These are phyloP conservation scores for Stentor roeselii DNA, from an alignment of 73 alveolate genomes.

Conservation along the genomic window DNA sequence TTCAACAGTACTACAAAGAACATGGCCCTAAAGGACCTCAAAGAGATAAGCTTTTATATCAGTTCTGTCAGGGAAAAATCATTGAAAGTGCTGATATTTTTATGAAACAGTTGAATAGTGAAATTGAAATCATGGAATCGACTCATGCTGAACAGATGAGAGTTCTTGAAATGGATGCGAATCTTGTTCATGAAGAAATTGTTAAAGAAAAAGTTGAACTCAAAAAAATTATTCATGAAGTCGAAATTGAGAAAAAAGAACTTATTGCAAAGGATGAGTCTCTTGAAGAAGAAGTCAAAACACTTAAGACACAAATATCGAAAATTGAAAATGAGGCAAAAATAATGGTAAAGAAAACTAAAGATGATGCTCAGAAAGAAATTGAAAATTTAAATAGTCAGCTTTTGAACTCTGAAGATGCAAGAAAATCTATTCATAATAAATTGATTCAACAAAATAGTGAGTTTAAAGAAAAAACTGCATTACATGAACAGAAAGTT, in stretches of 20 bases:
- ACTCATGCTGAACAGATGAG: neutral
- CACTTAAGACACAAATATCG: neutral
- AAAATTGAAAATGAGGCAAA: neutral
- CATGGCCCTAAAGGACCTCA: constrained; percentile 28
- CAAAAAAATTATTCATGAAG: neutral
- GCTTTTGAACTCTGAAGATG: neutral
- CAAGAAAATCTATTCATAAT: no score
- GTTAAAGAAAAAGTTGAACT: neutral
- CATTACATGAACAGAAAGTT: neutral
- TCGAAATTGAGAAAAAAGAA: neutral
- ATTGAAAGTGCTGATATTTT: neutral
- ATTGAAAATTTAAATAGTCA: neutral
- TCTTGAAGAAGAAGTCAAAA: neutral
- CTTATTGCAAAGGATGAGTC: neutral
- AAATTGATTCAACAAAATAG: neutral
- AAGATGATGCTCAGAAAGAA: neutral
- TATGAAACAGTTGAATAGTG: neutral
- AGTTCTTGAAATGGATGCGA: neutral
- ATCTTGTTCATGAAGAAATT: neutral
- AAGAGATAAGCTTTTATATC: neutral
- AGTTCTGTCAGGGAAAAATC: neutral
- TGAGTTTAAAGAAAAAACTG: neutral
- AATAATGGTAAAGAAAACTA: neutral
- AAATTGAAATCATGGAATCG: neutral
- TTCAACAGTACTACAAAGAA: constrained; percentile 3